These are phyloP conservation scores for Phalaenopsis equestris DNA, from an alignment of 106 monocot species.

Conservation along the genomic window DNA sequence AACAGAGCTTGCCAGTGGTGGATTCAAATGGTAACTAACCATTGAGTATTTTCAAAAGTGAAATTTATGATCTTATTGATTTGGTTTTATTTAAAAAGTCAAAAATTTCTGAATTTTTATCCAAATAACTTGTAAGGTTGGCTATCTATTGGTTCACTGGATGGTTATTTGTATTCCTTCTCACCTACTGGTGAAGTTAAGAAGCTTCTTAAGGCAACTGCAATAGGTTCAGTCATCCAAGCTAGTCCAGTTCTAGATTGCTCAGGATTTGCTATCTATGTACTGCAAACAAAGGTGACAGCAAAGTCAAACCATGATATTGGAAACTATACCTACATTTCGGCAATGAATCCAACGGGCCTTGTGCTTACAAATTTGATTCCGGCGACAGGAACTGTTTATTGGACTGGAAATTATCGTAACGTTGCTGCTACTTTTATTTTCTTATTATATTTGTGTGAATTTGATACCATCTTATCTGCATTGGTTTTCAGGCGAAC, in stretches of 20 bases:
- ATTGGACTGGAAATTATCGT: constrained; percentile 50
- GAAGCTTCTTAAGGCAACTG: constrained; percentile 52
- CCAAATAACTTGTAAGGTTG: constrained; percentile 43
- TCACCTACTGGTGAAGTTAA: constrained; percentile 58
- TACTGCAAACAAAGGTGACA: constrained; percentile 51
- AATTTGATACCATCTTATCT: not conserved
- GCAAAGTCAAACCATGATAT: constrained; percentile 35
- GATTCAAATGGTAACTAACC: constrained; percentile 71
- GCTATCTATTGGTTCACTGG: constrained; percentile 87
- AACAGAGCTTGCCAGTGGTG: constrained; percentile 39
- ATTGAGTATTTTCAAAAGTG: not conserved
- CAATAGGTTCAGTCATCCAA: constrained; percentile 53
- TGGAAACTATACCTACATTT: constrained; percentile 51
- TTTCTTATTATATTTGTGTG: not conserved
- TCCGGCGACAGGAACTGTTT: constrained; percentile 79
- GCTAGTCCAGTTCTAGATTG: constrained; percentile 65
- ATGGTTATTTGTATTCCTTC: constrained; percentile 77
- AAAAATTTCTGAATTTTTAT: constrained; percentile 5
- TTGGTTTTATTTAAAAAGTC: not conserved
- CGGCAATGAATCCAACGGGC: constrained; percentile 45
- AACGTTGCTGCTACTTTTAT: constrained; percentile 23
- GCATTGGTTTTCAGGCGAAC: constrained; percentile 34
- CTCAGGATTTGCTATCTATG: constrained; percentile 74
- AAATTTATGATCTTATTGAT: not conserved
- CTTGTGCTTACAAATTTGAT: constrained; percentile 43